Evolutionary conservation across 1,284 basidiomycete genomes (phyloP).

Genomic region (Malassezia sympodialis): DNA sequence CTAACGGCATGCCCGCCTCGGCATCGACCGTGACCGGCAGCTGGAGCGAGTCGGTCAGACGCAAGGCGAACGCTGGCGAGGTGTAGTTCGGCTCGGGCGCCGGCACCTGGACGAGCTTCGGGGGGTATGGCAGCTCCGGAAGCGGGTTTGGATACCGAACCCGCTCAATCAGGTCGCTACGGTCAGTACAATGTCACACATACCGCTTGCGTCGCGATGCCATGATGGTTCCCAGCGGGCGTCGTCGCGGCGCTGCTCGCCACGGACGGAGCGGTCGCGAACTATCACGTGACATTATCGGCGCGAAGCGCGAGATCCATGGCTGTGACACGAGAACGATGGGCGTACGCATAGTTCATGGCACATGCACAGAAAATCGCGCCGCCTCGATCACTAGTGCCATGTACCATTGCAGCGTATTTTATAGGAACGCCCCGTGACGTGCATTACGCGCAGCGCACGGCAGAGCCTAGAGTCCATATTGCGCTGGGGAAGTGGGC

Average conservation of each 20-base stretch:
- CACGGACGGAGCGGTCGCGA: not conserved
- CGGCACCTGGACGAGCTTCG: conserved; percentile 37
- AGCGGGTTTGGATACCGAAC: conserved; percentile 46
- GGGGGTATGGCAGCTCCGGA: conserved; percentile 45
- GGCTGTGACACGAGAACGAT: not conserved
- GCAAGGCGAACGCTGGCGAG: conserved; percentile 35
- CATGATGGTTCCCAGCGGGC: conserved; percentile 8
- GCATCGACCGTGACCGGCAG: conserved; percentile 41
- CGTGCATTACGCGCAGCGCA: too few relatives aligned
- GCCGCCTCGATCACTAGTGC: not conserved
- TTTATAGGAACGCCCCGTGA: too few relatives aligned
- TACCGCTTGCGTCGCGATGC: conserved; percentile 18
- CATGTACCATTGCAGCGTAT: not conserved
- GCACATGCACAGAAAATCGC: not conserved
- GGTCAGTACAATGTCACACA: not conserved
- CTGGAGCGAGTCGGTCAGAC: conserved; percentile 34
- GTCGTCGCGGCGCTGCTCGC: not conserved
- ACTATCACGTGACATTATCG: conserved; percentile 1
- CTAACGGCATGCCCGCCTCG: conserved; percentile 44
- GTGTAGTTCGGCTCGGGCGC: conserved; percentile 34
- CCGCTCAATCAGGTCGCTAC: conserved; percentile 43
- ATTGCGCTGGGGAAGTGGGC: not conserved
- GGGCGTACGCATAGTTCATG: not conserved
- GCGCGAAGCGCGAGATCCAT: not conserved
- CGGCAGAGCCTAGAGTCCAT: not conserved